Evolutionary conservation across 2,329 filamentous ascomycete species (phyloP), one percentile per base, ranked within the genome.

Genomic region (Harringtonia lauricola): DNA sequence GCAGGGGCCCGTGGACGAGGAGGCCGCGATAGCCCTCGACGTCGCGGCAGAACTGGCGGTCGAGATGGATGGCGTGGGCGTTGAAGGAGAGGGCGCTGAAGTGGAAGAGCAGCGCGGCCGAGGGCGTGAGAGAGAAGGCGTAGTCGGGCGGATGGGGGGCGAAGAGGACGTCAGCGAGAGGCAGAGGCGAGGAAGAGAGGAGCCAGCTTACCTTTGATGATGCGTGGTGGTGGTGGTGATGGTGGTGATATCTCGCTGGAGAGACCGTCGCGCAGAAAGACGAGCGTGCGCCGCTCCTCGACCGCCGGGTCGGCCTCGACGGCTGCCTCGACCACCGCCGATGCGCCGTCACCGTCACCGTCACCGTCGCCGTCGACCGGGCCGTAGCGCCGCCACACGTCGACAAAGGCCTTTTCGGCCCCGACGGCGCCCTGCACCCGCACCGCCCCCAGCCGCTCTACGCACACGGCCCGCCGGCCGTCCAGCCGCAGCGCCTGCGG

Each of bases 81-180:
- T 98, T 98, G 68, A 87, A 89, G 3, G 85, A 90, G 29, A 98
- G 74, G 0, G 88, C 88, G 18, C 84, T 92, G 68, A 90, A 96
- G 46, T 89, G 79, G 65, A 94, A 95, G 43, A 98, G 77, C 5
- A 95, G 74, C 5, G 74, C 67, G 3, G 75, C 68, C 3, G 81
- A 80, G 1, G 88, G 86, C 0, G 64, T 73, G 21, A 95, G 64
- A 1, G 66, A 64, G 52, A 83, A 57, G 19, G 57, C 56, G 48
- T 64, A 60, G 15, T 58, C 57, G 8, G 67, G 59, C 1, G 54
- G 34, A 42, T 60, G 55, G 24, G 60, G 59, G 41, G 58, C 65
- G 66, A 24, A 35, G 4, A 6, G 30, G 47, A 36, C 47, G 51
- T 31, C 43, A 37, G 34, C 8, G 17, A 17, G 21, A 34, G 26